Conservation (phyloP, 306 rosid genomes). For the Cicer arietinum region DNA sequence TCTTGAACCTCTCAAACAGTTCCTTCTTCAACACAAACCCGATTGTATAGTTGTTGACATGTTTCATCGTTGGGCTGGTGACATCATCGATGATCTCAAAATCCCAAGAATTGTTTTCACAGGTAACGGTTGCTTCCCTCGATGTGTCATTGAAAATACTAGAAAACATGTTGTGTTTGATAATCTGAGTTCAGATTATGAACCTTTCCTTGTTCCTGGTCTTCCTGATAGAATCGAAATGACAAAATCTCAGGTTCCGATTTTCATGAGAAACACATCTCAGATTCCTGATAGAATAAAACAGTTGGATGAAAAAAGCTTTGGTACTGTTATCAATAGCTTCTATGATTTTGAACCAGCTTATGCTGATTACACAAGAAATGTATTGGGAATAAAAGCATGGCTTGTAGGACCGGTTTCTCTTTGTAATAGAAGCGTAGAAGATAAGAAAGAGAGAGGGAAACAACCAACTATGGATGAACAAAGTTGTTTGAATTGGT, state of each 20-base stretch:
- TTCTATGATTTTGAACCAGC: conserved; percentile 61
- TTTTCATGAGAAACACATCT: conserved; percentile 41
- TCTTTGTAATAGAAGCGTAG: conserved; percentile 49
- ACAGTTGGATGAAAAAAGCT: conserved; percentile 48
- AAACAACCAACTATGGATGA: conserved; percentile 53
- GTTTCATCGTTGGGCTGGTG: conserved; percentile 61
- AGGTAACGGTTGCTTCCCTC: conserved; percentile 63
- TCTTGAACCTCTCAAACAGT: conserved; percentile 50
- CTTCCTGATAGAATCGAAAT: conserved; percentile 58
- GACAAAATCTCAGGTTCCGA: conserved; percentile 60
- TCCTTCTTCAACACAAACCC: conserved; percentile 49
- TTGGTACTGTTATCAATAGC: conserved; percentile 61
- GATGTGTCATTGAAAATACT: conserved; percentile 47
- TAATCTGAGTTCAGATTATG: conserved; percentile 49
- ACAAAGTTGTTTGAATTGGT: conserved; percentile 55
- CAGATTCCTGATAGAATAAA: neutral
- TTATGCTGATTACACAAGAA: conserved; percentile 52
- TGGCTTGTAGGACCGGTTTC: conserved; percentile 77
- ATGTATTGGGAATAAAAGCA: conserved; percentile 44
- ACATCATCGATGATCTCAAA: conserved; percentile 42
- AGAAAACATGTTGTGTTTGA: conserved; percentile 36
- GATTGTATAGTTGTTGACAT: conserved; percentile 62
- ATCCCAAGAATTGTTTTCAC: conserved; percentile 54
- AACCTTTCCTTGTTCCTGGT: conserved; percentile 55
- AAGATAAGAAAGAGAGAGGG: conserved; percentile 58